phyloP scores from a whole-genome alignment of 768 basidiomycete genomes.

The Boletus reticulatus region DNA sequence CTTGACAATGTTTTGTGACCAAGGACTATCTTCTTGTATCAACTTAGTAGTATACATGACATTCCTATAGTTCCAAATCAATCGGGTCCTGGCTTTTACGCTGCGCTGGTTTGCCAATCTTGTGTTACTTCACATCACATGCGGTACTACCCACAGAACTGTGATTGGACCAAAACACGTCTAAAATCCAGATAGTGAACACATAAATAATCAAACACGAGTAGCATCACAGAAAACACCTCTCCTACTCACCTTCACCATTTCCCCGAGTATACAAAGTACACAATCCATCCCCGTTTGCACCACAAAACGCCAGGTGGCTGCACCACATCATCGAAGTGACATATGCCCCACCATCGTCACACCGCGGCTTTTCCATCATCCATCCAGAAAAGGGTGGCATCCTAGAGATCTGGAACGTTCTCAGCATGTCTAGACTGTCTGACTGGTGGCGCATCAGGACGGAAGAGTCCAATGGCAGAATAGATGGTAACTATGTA shows the following conservation, averaged over 20 bases:
- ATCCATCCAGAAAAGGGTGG: constrained; percentile 76
- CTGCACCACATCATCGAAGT: constrained; percentile 69
- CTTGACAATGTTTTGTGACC: no score
- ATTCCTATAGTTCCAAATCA: no score
- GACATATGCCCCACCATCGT: constrained; percentile 41
- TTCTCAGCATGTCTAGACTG: constrained; percentile 24
- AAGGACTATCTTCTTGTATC: no score
- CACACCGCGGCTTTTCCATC: constrained; percentile 66
- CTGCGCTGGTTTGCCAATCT: no score
- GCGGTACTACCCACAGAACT: no score
- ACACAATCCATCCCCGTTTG: constrained; percentile 56
- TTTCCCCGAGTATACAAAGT: constrained; percentile 63
- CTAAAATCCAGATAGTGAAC: no score
- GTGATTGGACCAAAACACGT: no score
- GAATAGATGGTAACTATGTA: constrained; percentile 76
- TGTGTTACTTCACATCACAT: no score
- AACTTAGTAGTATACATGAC: no score
- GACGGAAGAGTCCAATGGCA: constrained; percentile 55
- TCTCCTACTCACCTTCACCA: constrained; percentile 72
- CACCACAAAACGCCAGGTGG: constrained; percentile 59
- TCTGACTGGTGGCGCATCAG: constrained; percentile 19
- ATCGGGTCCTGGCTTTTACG: no score
- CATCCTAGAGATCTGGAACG: constrained; percentile 57
- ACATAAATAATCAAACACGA: background rate
- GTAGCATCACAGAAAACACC: constrained; percentile 42